Conservation (phyloP, 768 basidiomycete genomes). For the Trametes meyenii region DNA sequence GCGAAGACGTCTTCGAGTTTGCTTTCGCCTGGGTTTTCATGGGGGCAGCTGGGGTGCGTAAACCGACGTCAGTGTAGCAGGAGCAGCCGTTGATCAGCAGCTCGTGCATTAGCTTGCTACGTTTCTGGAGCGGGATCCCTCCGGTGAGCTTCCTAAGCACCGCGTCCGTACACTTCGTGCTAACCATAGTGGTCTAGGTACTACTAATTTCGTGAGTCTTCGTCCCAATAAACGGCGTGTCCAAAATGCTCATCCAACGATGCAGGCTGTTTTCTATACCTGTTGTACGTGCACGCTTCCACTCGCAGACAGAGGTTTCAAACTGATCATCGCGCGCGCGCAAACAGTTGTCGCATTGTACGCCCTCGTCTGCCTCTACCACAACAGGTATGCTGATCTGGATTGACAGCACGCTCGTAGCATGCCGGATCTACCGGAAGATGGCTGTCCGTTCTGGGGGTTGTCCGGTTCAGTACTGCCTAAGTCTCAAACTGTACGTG, state of each 20-base stretch:
- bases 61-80: neutral
- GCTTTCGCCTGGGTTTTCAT: neutral
- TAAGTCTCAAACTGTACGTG: neutral
- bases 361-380: neutral
- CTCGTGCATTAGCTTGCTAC: neutral
- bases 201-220: neutral
- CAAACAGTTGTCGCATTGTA: slow-evolving; percentile 6
- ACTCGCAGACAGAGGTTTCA: too few species aligned
- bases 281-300: neutral
- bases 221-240: neutral
- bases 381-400: neutral
- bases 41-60: neutral
- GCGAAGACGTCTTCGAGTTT: slow-evolving; percentile 2
- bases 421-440: slow-evolving; percentile 13
- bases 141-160: neutral
- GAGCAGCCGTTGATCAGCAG: too few species aligned
- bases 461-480: slow-evolving; percentile 6
- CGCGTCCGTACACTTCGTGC: neutral
- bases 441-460: neutral
- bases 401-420: neutral
- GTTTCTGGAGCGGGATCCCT: neutral
- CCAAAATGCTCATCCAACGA: too few species aligned
- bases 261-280: neutral
- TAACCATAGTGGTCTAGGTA: neutral
- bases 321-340: neutral